phyloP scores from a whole-genome alignment of 257 asterid species.

The Thymus mandschuricus region DNA sequence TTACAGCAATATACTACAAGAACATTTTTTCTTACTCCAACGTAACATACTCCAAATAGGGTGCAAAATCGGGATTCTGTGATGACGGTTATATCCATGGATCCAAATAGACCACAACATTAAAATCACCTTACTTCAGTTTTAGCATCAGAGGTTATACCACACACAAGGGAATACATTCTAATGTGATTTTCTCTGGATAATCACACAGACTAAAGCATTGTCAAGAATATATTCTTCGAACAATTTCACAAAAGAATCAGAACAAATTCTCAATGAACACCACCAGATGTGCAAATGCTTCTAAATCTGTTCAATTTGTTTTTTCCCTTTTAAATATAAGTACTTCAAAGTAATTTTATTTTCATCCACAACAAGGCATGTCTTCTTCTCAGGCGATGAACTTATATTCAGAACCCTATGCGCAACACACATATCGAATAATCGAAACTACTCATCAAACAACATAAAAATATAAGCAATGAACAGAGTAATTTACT shows the following conservation, averaged over 20 bases:
- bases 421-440: no score
- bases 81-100: no score
- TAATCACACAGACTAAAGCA: neutral
- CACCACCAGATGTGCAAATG: neutral
- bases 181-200: neutral
- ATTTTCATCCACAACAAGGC: neutral
- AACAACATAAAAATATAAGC: neutral
- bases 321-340: neutral
- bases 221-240: constrained; percentile 11
- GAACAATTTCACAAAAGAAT: constrained; percentile 11
- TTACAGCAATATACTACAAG: neutral
- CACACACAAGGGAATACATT: neutral
- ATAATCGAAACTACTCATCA: no score
- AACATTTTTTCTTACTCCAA: neutral
- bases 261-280: constrained; percentile 16
- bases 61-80: no score
- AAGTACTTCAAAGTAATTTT: neutral
- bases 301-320: neutral
- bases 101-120: no score
- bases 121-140: neutral
- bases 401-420: neutral
- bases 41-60: neutral
- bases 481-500: constrained; percentile 45
- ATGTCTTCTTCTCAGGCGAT: neutral
- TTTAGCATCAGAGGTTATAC: neutral